These are phyloP conservation scores for Areca catechu DNA, from an alignment of 176 grass and related monocot genomes.

Conservation along the genomic window DNA sequence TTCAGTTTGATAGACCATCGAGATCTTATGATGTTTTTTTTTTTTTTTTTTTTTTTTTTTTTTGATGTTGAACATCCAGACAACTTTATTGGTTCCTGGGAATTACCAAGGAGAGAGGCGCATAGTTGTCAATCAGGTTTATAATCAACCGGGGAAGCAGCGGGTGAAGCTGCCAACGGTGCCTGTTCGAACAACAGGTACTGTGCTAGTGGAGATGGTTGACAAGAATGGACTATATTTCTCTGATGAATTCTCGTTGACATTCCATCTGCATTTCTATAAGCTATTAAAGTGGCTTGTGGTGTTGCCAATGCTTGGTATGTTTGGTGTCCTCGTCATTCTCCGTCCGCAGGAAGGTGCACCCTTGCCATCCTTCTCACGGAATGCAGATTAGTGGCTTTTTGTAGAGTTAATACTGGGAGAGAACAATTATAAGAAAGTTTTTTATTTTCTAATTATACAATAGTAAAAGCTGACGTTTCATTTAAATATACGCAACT, in stretches of 20 bases:
- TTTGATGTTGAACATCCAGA: slow-evolving; percentile 38
- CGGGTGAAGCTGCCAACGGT: slow-evolving; percentile 90
- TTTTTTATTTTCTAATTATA: no score
- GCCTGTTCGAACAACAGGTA: slow-evolving; percentile 81
- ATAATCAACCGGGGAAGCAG: slow-evolving; percentile 63
- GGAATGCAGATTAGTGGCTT: slow-evolving; percentile 58
- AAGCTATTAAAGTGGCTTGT: slow-evolving; percentile 95
- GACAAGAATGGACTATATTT: slow-evolving; percentile 88
- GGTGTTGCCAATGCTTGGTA: slow-evolving; percentile 83
- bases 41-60: neutral
- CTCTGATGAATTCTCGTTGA: slow-evolving; percentile 88
- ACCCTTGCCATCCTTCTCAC: slow-evolving; percentile 79
- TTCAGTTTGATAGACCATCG: neutral
- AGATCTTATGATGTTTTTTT: slow-evolving; percentile 17
- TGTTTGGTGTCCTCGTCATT: slow-evolving; percentile 86
- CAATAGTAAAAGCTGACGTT: no score
- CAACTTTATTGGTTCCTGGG: slow-evolving; percentile 84
- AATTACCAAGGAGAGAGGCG: slow-evolving; percentile 92
- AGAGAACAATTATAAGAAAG: no score
- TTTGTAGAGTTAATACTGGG: neutral
- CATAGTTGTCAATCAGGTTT: slow-evolving; percentile 45
- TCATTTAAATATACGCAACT: no score
- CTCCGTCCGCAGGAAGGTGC: slow-evolving; percentile 75
- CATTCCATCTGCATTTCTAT: slow-evolving; percentile 94
- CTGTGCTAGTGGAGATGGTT: slow-evolving; percentile 73